phyloP scores from a whole-genome alignment of 768 basidiomycete species.

The Amanita fuliginea region DNA sequence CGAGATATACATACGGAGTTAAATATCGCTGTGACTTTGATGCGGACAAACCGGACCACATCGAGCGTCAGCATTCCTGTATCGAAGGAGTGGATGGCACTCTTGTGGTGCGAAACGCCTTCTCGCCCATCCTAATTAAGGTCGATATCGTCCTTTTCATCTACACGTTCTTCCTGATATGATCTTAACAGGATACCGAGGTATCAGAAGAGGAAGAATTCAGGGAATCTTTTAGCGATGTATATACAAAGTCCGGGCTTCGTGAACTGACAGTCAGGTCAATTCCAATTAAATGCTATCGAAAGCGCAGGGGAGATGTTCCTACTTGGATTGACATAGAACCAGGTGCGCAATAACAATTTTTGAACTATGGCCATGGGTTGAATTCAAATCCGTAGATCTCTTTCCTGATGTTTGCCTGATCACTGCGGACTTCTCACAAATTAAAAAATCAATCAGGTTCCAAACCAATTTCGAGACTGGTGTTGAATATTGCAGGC shows the following conservation, averaged over 20 bases:
- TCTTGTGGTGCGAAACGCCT: slow-evolving; percentile 2
- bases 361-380: background rate
- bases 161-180: background rate
- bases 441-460: slow-evolving; percentile 2
- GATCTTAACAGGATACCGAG: slow-evolving; percentile 10
- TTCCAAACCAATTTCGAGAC: background rate
- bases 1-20: slow-evolving; percentile 10
- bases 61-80: background rate
- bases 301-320: slow-evolving; percentile 7
- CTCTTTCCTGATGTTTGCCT: slow-evolving; percentile 13
- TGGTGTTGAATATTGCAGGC: slow-evolving; percentile 11
- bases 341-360: slow-evolving; percentile 5
- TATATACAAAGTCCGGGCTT: slow-evolving; percentile 5
- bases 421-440: slow-evolving; percentile 13
- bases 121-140: slow-evolving; percentile 9
- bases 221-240: slow-evolving; percentile 6
- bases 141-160: background rate
- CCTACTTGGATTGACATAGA: slow-evolving; percentile 16
- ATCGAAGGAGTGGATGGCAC: slow-evolving; percentile 3
- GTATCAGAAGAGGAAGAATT: slow-evolving; percentile 17
- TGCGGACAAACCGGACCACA: slow-evolving; percentile 8
- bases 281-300: slow-evolving; percentile 10
- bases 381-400: background rate
- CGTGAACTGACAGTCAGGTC: slow-evolving; percentile 7
- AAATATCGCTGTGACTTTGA: slow-evolving; percentile 4